phyloP scores from a whole-genome alignment of 2,329 filamentous ascomycete genomes.

The Paraphaeosphaeria minitans region DNA sequence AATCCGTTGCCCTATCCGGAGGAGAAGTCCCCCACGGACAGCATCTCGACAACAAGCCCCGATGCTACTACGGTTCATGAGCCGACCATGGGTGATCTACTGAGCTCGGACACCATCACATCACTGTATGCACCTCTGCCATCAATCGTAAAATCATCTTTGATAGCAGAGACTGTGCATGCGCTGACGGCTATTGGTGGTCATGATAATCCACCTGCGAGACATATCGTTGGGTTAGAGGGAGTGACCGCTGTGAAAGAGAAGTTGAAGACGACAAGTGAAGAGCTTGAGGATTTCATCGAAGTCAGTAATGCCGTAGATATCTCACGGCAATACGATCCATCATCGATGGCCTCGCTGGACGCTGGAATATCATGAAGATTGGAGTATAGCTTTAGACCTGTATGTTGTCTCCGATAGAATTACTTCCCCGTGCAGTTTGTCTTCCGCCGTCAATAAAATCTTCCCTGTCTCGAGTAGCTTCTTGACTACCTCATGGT shows the following conservation, averaged over 20 bases:
- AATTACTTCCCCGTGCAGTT: neutral
- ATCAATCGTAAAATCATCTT: slow-evolving; percentile 67
- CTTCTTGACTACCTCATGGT: slow-evolving; percentile 1
- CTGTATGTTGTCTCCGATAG: neutral
- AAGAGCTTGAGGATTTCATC: slow-evolving; percentile 95
- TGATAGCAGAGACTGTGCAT: slow-evolving; percentile 89
- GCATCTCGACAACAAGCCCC: slow-evolving; percentile 35
- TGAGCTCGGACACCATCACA: slow-evolving; percentile 59
- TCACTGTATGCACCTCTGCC: slow-evolving; percentile 76
- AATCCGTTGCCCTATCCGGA: slow-evolving; percentile 40
- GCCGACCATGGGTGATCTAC: slow-evolving; percentile 51
- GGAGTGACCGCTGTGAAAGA: slow-evolving; percentile 88
- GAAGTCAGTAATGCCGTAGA: slow-evolving; percentile 87
- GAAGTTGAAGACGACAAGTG: slow-evolving; percentile 93
- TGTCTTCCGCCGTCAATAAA: neutral
- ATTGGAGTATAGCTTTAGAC: neutral
- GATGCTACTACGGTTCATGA: slow-evolving; percentile 30
- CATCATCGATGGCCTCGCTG: neutral
- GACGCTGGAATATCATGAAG: neutral
- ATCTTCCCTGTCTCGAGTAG: slow-evolving; percentile 6
- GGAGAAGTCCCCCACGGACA: slow-evolving; percentile 35
- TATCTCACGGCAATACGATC: slow-evolving; percentile 54
- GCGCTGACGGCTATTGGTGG: slow-evolving; percentile 91
- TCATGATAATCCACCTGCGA: slow-evolving; percentile 90
- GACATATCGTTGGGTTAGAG: slow-evolving; percentile 92